phyloP scores from a whole-genome alignment of 352 stramenopile genomes.

The Phytophthora kernoviae region DNA sequence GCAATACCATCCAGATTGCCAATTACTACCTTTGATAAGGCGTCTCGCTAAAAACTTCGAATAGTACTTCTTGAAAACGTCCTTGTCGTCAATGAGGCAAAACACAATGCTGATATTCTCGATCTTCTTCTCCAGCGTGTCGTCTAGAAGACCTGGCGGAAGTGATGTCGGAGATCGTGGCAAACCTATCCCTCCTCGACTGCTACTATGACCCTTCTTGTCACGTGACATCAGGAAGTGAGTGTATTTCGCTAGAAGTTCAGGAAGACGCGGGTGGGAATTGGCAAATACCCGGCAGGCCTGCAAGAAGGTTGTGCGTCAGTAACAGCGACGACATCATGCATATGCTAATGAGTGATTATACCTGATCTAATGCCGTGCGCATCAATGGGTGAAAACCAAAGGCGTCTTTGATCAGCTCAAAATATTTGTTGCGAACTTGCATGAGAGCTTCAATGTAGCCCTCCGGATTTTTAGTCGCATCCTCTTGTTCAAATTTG shows the following conservation, averaged over 20 bases:
- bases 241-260: slow-evolving; percentile 84
- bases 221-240: slow-evolving; percentile 87
- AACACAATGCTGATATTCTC: slow-evolving; percentile 86
- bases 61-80: slow-evolving; percentile 91
- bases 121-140: slow-evolving; percentile 78
- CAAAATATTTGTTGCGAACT: slow-evolving; percentile 84
- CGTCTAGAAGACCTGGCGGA: slow-evolving; percentile 37
- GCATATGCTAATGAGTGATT: not conserved
- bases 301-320: slow-evolving; percentile 25
- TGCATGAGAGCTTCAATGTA: slow-evolving; percentile 87
- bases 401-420: slow-evolving; percentile 87
- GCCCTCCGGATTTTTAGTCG: slow-evolving; percentile 78
- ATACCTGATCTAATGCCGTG: slow-evolving; percentile 80
- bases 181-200: slow-evolving; percentile 26
- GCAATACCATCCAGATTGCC: not conserved
- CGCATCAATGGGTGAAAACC: slow-evolving; percentile 83
- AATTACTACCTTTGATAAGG: slow-evolving; percentile 75
- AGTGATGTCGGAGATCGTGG: slow-evolving; percentile 10
- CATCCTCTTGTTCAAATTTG: slow-evolving; percentile 81
- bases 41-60: slow-evolving; percentile 85
- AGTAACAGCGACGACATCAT: not conserved
- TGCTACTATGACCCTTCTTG: slow-evolving; percentile 35
- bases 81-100: slow-evolving; percentile 89
- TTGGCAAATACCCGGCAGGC: slow-evolving; percentile 87
- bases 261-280: slow-evolving; percentile 75